Percentiles rank a stretch among this genome's conserved stretches.
These are phyloP conservation scores for Paspalum notatum DNA, from an alignment of 176 grass and related monocot species.

Conservation along the genomic window DNA sequence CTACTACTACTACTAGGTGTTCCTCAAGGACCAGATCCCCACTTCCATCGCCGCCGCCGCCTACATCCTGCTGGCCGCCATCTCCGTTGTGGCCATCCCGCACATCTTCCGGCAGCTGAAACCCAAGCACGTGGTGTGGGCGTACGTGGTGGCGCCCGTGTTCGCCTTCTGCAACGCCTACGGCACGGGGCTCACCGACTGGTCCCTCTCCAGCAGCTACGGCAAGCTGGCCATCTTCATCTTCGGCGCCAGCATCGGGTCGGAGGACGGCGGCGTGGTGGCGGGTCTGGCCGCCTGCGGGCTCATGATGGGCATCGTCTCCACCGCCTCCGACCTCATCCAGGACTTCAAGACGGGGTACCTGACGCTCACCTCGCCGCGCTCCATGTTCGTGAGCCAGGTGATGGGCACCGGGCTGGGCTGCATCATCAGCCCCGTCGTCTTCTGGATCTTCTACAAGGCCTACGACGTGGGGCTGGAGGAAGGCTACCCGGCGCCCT, in stretches of 20 bases:
- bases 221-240: slow-evolving; percentile 95
- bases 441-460: slow-evolving; percentile 81
- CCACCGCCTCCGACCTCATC: slow-evolving; percentile 69
- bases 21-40: slow-evolving; percentile 76
- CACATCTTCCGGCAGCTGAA: slow-evolving; percentile 66
- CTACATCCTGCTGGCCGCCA: slow-evolving; percentile 39
- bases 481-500: slow-evolving; percentile 49
- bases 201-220: slow-evolving; percentile 73
- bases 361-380: slow-evolving; percentile 59
- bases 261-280: slow-evolving; percentile 46
- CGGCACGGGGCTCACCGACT: slow-evolving; percentile 53
- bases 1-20: too few species aligned
- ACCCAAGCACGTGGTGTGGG: slow-evolving; percentile 55
- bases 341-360: slow-evolving; percentile 77
- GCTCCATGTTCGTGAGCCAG: slow-evolving; percentile 71
- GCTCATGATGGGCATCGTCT: slow-evolving; percentile 71
- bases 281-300: slow-evolving; percentile 60
- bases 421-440: slow-evolving; percentile 56
- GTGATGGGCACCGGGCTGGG: slow-evolving; percentile 52
- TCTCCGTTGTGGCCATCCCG: slow-evolving; percentile 58
- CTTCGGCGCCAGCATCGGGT: slow-evolving; percentile 67
- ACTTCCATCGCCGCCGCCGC: slow-evolving; percentile 34
- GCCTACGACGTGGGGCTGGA: slow-evolving; percentile 38
- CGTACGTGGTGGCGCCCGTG: slow-evolving; percentile 54
- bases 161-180: slow-evolving; percentile 72